Evolutionary conservation across 169 alveolate genomes (phyloP), one percentile per base, ranked within the genome.

Genomic region (Cryptosporidium canis): DNA sequence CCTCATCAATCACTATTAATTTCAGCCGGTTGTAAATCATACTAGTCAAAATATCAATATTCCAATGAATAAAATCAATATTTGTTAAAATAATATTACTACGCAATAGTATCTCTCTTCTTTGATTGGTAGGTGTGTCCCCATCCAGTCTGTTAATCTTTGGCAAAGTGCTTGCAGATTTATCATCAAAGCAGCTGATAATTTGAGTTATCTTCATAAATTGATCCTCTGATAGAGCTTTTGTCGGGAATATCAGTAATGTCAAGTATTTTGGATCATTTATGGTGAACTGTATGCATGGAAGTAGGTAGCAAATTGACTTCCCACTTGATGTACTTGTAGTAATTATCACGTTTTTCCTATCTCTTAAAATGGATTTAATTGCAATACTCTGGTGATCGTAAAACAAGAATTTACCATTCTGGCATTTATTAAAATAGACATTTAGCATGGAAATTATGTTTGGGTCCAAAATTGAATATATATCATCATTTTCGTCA

Each of bases 161-260:
- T 31, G 35, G 35, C 9, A 56, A 16, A 41, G 44, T 66, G 4
- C 0, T 16, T 18, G 66, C 37, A 24, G 45, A 8, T 27, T 16
- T 33, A 18, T 66, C 35, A 1, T 66, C 39, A 2, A 82, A 63
- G 51, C 56, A 71, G 24, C 31, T 66, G n/a, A 68, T 37, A 14
- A 87, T 51, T 41, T 53, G 18, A 24, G 64, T 71, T 39, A 87
- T 58, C 44, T 63, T 67, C 33, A 48, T 53, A 41, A 61, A 66
- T 51, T 87, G 92, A 43, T 87, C 90, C 56, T 87, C 85, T 5
- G 92, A 71, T 14, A 87, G 55, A 14, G 92, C 92, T 66, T 87
- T 87, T 27, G 92, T 87, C 8, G 92, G 92, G 44, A 77, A 87
- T 21, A 87, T 65, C 9, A 77, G 24, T 43, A 87, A 83, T 16